Percentiles rank a stretch among this genome's conserved stretches.
These are phyloP conservation scores for Geotrichum bryndzae DNA, from an alignment of 1,139 yeast species.

Conservation along the genomic window DNA sequence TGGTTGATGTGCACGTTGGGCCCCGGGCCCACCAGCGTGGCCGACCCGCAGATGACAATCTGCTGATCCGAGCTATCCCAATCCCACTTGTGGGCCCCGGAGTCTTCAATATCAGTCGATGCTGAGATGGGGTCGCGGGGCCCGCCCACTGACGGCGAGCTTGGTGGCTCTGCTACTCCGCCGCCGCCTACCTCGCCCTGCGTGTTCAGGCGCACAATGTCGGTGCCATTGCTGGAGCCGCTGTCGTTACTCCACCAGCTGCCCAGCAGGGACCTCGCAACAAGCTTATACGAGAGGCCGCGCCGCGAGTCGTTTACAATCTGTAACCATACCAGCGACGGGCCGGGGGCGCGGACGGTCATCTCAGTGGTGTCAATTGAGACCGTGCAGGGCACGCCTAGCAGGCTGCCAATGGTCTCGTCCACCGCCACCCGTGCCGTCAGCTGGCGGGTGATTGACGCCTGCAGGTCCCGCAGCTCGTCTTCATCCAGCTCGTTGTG, in stretches of 20 bases:
- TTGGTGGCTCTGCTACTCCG: background rate
- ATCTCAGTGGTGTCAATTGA: background rate
- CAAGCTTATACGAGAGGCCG: background rate
- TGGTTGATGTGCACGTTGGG: constrained; percentile 1
- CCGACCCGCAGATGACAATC: constrained; percentile 1
- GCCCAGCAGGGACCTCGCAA: background rate
- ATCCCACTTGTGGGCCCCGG: constrained; percentile 1
- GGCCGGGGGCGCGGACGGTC: constrained; percentile 5
- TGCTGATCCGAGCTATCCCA: constrained; percentile 9
- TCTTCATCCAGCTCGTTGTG: background rate
- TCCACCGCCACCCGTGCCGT: constrained; percentile 5
- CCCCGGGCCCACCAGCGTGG: constrained; percentile 2
- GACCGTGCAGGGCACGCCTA: constrained; percentile 9
- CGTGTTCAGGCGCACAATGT: background rate
- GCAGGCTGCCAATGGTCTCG: constrained; percentile 7
- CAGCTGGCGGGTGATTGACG: background rate
- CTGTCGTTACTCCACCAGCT: background rate
- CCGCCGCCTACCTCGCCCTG: background rate
- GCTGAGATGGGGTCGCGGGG: background rate
- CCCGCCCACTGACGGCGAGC: background rate
- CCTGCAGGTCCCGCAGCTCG: background rate
- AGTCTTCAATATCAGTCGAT: background rate
- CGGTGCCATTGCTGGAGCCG: background rate
- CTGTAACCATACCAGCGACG: constrained; percentile 1
- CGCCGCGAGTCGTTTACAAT: background rate